A percentile compares a stretch with the other conserved stretches of the same genome.
Conservation (phyloP, 1,284 basidiomycete genomes). For the Volvariella volvacea region DNA sequence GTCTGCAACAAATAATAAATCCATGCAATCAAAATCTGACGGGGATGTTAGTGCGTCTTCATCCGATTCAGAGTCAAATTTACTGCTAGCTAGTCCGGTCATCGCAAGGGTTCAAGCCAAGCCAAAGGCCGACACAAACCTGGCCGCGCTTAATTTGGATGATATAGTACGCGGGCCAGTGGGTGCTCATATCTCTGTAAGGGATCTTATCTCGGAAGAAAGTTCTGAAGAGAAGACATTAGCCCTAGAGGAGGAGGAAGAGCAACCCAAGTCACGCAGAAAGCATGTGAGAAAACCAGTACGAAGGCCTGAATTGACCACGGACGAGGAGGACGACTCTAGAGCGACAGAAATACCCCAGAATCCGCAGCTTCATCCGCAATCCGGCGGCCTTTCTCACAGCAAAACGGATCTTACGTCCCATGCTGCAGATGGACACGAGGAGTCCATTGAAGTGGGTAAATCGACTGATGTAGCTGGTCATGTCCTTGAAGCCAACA, state of each 20-base stretch:
- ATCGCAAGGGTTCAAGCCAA: background rate
- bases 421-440: conserved; percentile 19
- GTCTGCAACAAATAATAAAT: no score
- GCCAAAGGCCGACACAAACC: conserved; percentile 13
- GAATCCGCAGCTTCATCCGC: conserved; percentile 16
- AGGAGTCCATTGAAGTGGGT: conserved; percentile 25
- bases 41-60: no score
- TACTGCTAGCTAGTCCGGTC: no score
- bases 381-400: conserved; percentile 3
- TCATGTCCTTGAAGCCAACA: no score
- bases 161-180: conserved; percentile 40
- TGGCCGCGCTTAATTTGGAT: conserved; percentile 33
- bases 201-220: conserved; percentile 19
- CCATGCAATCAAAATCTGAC: no score
- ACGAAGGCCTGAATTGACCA: conserved; percentile 12
- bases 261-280: background rate
- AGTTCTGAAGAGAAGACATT: conserved; percentile 14
- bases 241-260: conserved; percentile 14
- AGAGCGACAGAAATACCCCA: conserved; percentile 7
- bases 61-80: no score
- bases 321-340: conserved; percentile 19
- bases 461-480: conserved; percentile 21
- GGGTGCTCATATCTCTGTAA: background rate
- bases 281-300: no score
- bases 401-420: conserved; percentile 15